Conservation (phyloP, 495 filamentous ascomycete genomes). For the Lophiotrema nucula region DNA sequence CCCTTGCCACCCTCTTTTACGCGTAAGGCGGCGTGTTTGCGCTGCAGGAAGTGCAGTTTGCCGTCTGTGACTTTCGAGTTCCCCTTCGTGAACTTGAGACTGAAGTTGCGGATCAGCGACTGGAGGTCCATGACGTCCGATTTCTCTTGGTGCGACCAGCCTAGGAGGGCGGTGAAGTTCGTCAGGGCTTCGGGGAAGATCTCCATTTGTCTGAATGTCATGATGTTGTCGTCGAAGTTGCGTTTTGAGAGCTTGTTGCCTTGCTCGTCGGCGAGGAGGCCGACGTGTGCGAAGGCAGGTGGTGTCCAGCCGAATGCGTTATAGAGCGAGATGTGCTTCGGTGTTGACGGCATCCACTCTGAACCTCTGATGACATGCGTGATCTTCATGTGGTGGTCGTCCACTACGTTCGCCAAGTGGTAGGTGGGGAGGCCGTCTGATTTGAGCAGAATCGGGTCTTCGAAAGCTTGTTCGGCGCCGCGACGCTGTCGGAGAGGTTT, state of each 20-base stretch:
- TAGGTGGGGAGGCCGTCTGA: constrained; percentile 91
- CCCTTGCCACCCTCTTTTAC: constrained; percentile 24
- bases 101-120: constrained; percentile 72
- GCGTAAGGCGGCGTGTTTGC: constrained; percentile 55
- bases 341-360: constrained; percentile 94
- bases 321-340: constrained; percentile 84
- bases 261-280: constrained; percentile 71
- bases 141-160: constrained; percentile 70
- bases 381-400: constrained; percentile 91
- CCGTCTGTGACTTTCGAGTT: constrained; percentile 80
- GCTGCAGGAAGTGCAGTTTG: constrained; percentile 81
- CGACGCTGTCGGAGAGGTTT: constrained; percentile 38
- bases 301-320: constrained; percentile 84
- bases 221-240: constrained; percentile 67
- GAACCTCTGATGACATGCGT: constrained; percentile 90
- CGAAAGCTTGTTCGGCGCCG: constrained; percentile 53
- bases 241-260: constrained; percentile 90
- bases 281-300: constrained; percentile 83
- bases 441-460: constrained; percentile 84
- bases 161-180: constrained; percentile 82
- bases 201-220: constrained; percentile 63
- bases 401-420: constrained; percentile 94
- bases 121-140: constrained; percentile 63
- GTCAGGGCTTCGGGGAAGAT: constrained; percentile 71
- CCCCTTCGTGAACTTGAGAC: constrained; percentile 80